Evolutionary conservation across 768 basidiomycete species (phyloP).

Genomic region (Erythrobasidium yunnanense): DNA sequence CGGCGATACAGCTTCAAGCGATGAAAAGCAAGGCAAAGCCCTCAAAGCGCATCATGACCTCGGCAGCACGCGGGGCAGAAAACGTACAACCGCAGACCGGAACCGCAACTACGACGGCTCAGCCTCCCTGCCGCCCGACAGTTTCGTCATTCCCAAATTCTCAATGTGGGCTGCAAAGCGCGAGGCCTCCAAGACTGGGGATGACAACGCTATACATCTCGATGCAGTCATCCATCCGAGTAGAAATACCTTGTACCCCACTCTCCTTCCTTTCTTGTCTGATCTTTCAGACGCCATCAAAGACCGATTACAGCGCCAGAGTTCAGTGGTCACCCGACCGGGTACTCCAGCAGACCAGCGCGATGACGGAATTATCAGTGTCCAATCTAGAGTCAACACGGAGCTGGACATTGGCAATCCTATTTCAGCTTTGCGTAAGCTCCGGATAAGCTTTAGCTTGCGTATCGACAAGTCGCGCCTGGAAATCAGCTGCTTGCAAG

Average conservation of each 20-base stretch:
- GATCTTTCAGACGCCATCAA: constrained; percentile 64
- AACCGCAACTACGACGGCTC: neutral
- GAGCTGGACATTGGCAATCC: neutral
- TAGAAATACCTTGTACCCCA: constrained; percentile 69
- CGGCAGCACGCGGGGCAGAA: neutral
- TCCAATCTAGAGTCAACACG: too few species aligned
- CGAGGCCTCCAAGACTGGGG: neutral
- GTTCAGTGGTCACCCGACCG: neutral
- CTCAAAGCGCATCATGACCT: too few species aligned
- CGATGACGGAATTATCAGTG: neutral
- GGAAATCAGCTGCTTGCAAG: constrained; percentile 75
- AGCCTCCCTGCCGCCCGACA: constrained; percentile 34
- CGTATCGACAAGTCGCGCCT: constrained; percentile 83
- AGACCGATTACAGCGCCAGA: constrained; percentile 46
- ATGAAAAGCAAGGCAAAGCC: too few species aligned
- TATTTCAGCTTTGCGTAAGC: constrained; percentile 43
- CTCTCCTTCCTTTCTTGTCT: constrained; percentile 70
- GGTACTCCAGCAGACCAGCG: neutral
- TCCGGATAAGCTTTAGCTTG: constrained; percentile 73
- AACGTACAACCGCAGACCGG: neutral
- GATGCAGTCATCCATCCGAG: constrained; percentile 83
- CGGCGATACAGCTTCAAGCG: neutral
- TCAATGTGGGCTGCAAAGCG: constrained; percentile 10
- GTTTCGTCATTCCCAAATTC: constrained; percentile 11
- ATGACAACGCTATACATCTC: constrained; percentile 47